A percentile compares a stretch with the other conserved stretches of the same genome.
Evolutionary conservation across 164 flowering plant genomes (phyloP).

Genomic region (Vitis labrusca): DNA sequence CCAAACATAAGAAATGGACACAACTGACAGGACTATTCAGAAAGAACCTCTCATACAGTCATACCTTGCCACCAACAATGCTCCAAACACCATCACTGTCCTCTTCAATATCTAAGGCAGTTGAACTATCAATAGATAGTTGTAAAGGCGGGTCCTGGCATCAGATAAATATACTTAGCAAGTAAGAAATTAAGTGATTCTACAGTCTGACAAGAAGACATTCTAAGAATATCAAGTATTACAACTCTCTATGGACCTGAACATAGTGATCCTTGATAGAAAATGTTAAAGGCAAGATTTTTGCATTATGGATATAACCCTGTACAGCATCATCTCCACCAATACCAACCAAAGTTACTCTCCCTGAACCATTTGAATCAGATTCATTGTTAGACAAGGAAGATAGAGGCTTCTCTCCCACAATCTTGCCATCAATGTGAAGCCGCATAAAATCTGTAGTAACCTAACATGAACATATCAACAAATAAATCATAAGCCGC

Average conservation of each 20-base stretch:
- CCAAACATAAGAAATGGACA: too few species aligned
- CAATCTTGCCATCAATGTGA: slow-evolving; percentile 60
- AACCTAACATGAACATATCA: slow-evolving; percentile 36
- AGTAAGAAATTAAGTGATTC: background rate
- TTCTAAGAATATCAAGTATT: background rate
- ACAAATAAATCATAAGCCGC: background rate
- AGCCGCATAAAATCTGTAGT: slow-evolving; percentile 43
- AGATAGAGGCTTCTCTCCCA: slow-evolving; percentile 53
- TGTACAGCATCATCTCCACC: slow-evolving; percentile 35
- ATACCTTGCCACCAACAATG: slow-evolving; percentile 92
- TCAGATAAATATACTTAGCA: slow-evolving; percentile 5
- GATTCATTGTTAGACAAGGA: slow-evolving; percentile 25
- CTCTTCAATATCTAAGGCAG: slow-evolving; percentile 72
- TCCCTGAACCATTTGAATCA: slow-evolving; percentile 20
- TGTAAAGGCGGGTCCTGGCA: slow-evolving; percentile 72
- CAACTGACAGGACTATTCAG: background rate
- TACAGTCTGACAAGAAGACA: background rate
- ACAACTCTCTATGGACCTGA: slow-evolving; percentile 39
- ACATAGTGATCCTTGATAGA: slow-evolving; percentile 46
- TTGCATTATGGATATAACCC: slow-evolving; percentile 56
- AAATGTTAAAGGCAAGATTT: slow-evolving; percentile 32
- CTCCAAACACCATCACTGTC: slow-evolving; percentile 82
- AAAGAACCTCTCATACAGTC: background rate
- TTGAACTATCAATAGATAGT: slow-evolving; percentile 58
- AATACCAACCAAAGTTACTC: slow-evolving; percentile 34